Evolutionary conservation across 495 filamentous ascomycete species (phyloP).

Genomic region (Penicillium parvum): DNA sequence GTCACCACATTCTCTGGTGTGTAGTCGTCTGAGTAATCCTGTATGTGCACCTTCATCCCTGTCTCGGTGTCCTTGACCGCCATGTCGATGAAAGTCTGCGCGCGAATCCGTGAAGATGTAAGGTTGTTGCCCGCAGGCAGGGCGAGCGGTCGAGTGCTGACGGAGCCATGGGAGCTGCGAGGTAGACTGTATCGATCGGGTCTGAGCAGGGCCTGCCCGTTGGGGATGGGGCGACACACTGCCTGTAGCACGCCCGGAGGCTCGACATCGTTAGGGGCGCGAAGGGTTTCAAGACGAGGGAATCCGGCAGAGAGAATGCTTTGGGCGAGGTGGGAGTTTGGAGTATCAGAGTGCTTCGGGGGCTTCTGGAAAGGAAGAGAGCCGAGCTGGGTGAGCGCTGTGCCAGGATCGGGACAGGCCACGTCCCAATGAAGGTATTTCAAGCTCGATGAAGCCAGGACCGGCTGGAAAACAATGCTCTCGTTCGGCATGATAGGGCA

Average conservation of each 20-base stretch:
- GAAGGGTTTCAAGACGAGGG: conserved; percentile 61
- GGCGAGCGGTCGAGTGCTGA: conserved; percentile 39
- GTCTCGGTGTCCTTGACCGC: conserved; percentile 41
- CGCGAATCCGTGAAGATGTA: conserved; percentile 44
- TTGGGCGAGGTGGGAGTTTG: conserved; percentile 67
- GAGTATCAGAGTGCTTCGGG: conserved; percentile 38
- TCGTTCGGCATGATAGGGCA: conserved; percentile 57
- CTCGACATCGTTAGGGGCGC: conserved; percentile 70
- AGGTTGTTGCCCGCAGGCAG: conserved; percentile 44
- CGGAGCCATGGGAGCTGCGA: conserved; percentile 45
- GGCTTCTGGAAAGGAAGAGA: conserved; percentile 36
- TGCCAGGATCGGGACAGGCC: conserved; percentile 43
- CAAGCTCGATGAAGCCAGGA: conserved; percentile 64
- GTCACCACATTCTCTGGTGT: conserved; percentile 37
- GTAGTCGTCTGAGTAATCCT: conserved; percentile 41
- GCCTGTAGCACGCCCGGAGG: conserved; percentile 61
- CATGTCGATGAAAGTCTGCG: conserved; percentile 48
- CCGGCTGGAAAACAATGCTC: conserved; percentile 59
- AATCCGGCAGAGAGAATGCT: conserved; percentile 68
- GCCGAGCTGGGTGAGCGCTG: conserved; percentile 39
- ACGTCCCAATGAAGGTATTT: conserved; percentile 81
- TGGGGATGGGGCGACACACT: conserved; percentile 58
- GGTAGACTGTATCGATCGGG: conserved; percentile 48
- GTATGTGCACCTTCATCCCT: conserved; percentile 40
- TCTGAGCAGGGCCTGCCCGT: conserved; percentile 43